Conservation (phyloP, 2,329 filamentous ascomycete species). For the Metarhizium brunneum region DNA sequence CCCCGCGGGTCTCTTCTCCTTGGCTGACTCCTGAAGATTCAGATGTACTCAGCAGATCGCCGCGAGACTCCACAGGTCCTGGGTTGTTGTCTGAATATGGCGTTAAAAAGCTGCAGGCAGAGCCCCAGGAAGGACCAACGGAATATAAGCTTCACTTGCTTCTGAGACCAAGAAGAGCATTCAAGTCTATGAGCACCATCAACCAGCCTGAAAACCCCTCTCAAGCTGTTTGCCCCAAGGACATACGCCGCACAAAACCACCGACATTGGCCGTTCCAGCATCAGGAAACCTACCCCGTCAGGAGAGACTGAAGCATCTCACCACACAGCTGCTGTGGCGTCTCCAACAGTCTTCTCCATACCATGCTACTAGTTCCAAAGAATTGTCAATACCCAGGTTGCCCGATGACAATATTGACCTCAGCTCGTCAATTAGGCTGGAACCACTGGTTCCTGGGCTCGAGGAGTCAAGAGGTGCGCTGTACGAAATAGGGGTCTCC, state of each 20-base stretch:
- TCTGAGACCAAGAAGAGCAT: slow-evolving; percentile 66
- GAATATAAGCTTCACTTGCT: slow-evolving; percentile 96
- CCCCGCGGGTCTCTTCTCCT: slow-evolving; percentile 79
- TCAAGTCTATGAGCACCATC: slow-evolving; percentile 59
- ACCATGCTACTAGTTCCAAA: slow-evolving; percentile 71
- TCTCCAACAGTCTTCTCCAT: slow-evolving; percentile 86
- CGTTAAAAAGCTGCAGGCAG: slow-evolving; percentile 71
- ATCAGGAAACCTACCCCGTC: slow-evolving; percentile 58
- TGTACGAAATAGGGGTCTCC: slow-evolving; percentile 94
- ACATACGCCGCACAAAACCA: slow-evolving; percentile 8
- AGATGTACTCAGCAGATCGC: slow-evolving; percentile 21
- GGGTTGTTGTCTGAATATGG: slow-evolving; percentile 50
- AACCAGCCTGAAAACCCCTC: background rate
- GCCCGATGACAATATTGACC: slow-evolving; percentile 50
- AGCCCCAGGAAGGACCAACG: slow-evolving; percentile 87
- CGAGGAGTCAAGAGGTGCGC: slow-evolving; percentile 83
- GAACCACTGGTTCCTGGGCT: slow-evolving; percentile 64
- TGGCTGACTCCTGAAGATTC: slow-evolving; percentile 58
- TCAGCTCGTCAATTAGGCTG: slow-evolving; percentile 36
- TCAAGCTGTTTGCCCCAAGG: slow-evolving; percentile 3
- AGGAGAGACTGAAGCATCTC: slow-evolving; percentile 78
- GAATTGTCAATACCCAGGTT: slow-evolving; percentile 67
- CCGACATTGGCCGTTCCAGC: slow-evolving; percentile 21
- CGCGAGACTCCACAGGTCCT: slow-evolving; percentile 18
- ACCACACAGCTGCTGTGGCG: slow-evolving; percentile 95